Percentiles rank a stretch among this genome's conserved stretches.
Evolutionary conservation across 2,329 filamentous ascomycete species (phyloP).

Genomic region (Colletotrichum filicis): DNA sequence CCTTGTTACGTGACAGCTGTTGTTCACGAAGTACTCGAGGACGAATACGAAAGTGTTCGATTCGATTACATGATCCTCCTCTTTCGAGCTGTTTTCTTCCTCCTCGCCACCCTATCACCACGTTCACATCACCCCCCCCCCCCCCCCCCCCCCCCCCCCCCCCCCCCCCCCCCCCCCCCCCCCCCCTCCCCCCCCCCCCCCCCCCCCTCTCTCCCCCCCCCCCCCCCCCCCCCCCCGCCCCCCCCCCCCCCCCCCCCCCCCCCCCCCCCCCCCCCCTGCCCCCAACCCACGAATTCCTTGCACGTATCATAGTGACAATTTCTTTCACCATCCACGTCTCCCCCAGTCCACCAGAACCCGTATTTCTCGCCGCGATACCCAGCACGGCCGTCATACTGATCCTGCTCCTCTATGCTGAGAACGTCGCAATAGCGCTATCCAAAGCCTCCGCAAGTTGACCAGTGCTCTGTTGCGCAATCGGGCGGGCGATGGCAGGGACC

Average conservation of each 20-base stretch:
- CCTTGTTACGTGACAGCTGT: too few species aligned
- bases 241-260: too few species aligned
- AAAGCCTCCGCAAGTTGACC: constrained; percentile 20
- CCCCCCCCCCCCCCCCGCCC: too few species aligned
- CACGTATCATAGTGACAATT: background rate
- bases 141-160: too few species aligned
- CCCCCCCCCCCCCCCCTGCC: too few species aligned
- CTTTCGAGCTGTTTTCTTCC: background rate
- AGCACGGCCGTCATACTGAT: constrained; percentile 7
- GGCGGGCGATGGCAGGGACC: constrained; percentile 26
- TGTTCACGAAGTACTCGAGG: background rate
- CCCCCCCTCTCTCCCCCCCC: too few species aligned
- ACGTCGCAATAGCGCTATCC: constrained; percentile 22
- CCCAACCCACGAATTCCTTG: background rate
- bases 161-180: too few species aligned
- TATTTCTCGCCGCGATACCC: constrained; percentile 16
- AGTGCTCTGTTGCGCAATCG: constrained; percentile 31
- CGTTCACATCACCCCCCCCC: background rate
- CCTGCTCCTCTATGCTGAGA: background rate
- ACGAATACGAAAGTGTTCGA: constrained; percentile 16
- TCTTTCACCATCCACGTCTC: background rate
- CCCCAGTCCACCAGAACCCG: background rate
- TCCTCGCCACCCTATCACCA: background rate
- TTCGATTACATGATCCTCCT: constrained; percentile 12
- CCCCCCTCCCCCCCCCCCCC: too few species aligned